These are phyloP conservation scores for Carpinus fangiana DNA, from an alignment of 306 rosid species.

Conservation along the genomic window DNA sequence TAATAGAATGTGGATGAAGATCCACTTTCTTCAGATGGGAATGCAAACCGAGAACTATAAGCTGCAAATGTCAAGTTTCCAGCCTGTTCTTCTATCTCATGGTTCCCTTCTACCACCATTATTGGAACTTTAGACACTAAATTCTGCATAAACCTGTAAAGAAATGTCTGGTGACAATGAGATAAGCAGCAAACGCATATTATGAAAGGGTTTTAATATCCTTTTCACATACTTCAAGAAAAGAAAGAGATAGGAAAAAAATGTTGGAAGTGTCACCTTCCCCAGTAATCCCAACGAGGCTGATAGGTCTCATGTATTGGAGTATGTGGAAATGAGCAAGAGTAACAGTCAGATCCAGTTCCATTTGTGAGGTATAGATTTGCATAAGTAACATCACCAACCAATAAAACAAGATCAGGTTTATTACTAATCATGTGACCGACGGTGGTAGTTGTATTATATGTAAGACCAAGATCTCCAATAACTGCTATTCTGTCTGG, in stretches of 20 bases:
- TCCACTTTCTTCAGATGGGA: constrained; percentile 84
- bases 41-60: constrained; percentile 87
- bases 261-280: constrained; percentile 47
- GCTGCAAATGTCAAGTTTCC: constrained; percentile 55
- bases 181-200: constrained; percentile 14
- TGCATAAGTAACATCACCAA: constrained; percentile 81
- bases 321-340: constrained; percentile 65
- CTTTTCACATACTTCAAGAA: background rate
- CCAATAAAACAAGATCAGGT: constrained; percentile 74
- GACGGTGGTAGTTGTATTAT: constrained; percentile 75
- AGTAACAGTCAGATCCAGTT: constrained; percentile 78
- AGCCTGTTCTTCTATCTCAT: constrained; percentile 73
- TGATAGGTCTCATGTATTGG: constrained; percentile 88
- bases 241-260: background rate
- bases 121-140: constrained; percentile 73
- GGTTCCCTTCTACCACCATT: constrained; percentile 92
- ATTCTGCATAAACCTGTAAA: constrained; percentile 78
- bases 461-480: constrained; percentile 93
- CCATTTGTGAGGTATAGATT: constrained; percentile 83
- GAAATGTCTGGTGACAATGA: constrained; percentile 21
- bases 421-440: constrained; percentile 58
- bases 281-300: constrained; percentile 97
- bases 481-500: constrained; percentile 63
- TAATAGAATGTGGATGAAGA: constrained; percentile 76
- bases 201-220: constrained; percentile 2